These are phyloP conservation scores for Kuraishia hungarica DNA, from an alignment of 805 yeast genomes.

Conservation along the genomic window DNA sequence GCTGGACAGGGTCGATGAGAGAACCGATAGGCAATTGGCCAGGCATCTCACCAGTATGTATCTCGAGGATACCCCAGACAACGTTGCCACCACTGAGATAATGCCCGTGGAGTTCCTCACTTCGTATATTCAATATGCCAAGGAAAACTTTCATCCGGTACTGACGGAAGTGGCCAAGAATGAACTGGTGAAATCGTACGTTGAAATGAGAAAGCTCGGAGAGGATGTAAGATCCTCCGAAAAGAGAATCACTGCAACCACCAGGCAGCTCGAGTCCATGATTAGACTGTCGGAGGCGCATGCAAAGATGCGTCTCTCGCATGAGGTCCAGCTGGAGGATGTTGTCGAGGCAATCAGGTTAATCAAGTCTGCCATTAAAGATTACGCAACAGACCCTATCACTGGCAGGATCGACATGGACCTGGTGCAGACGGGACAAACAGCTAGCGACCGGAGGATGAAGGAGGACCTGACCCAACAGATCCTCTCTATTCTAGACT, in stretches of 20 bases:
- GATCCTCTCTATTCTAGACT: conserved; percentile 44
- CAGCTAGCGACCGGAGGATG: conserved; percentile 73
- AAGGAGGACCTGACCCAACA: conserved; percentile 66
- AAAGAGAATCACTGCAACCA: conserved; percentile 92
- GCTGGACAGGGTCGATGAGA: conserved; percentile 87
- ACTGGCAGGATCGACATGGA: conserved; percentile 98
- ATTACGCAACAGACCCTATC: conserved; percentile 95
- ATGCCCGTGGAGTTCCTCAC: conserved; percentile 85
- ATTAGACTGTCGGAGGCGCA: conserved; percentile 93
- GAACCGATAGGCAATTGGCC: conserved; percentile 78
- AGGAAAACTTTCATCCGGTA: conserved; percentile 72
- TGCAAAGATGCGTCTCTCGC: conserved; percentile 86
- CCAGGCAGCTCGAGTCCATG: conserved; percentile 95
- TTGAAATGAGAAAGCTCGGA: conserved; percentile 89
- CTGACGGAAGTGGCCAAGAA: conserved; percentile 74
- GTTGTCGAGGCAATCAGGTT: conserved; percentile 91
- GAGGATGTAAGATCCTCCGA: conserved; percentile 84
- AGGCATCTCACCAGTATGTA: conserved; percentile 87
- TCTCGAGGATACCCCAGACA: conserved; percentile 76
- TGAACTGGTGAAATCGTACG: conserved; percentile 81
- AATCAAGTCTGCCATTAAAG: conserved; percentile 90
- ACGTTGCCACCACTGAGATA: conserved; percentile 58
- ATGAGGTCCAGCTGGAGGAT: conserved; percentile 64
- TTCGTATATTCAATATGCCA: conserved; percentile 88
- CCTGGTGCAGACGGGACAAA: conserved; percentile 91